These are phyloP conservation scores for Rhizophagus prolifer DNA, from an alignment of 192 early-diverging fungal genomes.

Conservation along the genomic window DNA sequence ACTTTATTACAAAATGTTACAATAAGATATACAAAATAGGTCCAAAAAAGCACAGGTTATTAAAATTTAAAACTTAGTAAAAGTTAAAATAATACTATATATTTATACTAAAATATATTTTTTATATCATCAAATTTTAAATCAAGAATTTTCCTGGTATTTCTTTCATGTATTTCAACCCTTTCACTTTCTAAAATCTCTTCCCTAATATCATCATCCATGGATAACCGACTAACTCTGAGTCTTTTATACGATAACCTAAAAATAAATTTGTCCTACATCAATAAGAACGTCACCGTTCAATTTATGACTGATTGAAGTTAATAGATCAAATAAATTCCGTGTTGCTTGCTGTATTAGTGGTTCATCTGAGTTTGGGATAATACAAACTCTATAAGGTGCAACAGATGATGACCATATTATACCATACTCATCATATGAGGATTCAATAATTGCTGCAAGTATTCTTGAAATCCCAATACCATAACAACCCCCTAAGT, in stretches of 20 bases:
- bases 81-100: too few species aligned
- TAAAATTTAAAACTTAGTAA: too few species aligned
- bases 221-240: conserved; percentile 81
- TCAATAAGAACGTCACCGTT: conserved; percentile 65
- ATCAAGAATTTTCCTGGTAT: conserved; percentile 26
- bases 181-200: conserved; percentile 47
- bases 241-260: conserved; percentile 82
- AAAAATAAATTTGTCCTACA: conserved; percentile 60
- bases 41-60: too few species aligned
- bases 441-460: conserved; percentile 73
- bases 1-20: too few species aligned
- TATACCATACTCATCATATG: conserved; percentile 64
- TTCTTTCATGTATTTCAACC: conserved; percentile 53
- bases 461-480: conserved; percentile 83
- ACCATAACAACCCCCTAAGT: conserved; percentile 79
- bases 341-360: conserved; percentile 34
- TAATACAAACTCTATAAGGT: conserved; percentile 68
- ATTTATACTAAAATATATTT: too few species aligned
- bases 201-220: conserved; percentile 74
- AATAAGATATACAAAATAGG: too few species aligned
- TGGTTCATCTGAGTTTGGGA: conserved; percentile 52
- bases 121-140: conserved; percentile 7
- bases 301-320: conserved; percentile 11
- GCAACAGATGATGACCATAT: conserved; percentile 81
- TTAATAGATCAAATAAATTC: conserved; percentile 48